These are phyloP conservation scores for Litchi chinensis DNA, from an alignment of 345 rosid species.

Conservation along the genomic window DNA sequence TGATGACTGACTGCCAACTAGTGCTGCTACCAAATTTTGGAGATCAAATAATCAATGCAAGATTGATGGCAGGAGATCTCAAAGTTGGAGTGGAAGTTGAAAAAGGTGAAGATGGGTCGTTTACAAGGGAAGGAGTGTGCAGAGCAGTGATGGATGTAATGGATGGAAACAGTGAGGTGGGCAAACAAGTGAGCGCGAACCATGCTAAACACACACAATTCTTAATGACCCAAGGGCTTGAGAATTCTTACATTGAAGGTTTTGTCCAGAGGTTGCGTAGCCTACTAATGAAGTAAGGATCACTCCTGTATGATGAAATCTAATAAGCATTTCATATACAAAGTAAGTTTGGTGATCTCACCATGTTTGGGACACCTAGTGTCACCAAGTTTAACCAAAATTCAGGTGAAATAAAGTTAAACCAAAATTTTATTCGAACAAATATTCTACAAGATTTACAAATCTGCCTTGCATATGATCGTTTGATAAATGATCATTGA, in stretches of 20 bases:
- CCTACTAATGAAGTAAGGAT: background rate
- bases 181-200: slow-evolving; percentile 26
- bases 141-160: slow-evolving; percentile 32
- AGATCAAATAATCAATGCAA: slow-evolving; percentile 43
- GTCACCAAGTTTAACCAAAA: no score
- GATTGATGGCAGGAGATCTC: slow-evolving; percentile 34
- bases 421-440: background rate
- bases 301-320: background rate
- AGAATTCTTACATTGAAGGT: slow-evolving; percentile 25
- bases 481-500: slow-evolving; percentile 13
- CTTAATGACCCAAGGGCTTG: slow-evolving; percentile 26
- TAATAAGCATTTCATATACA: no score
- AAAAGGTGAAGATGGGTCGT: slow-evolving; percentile 36
- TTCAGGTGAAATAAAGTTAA: background rate
- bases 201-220: slow-evolving; percentile 33
- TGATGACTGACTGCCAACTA: slow-evolving; percentile 34
- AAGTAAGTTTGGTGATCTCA: no score
- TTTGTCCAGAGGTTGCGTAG: slow-evolving; percentile 17
- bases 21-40: slow-evolving; percentile 33
- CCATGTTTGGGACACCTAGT: no score
- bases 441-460: background rate
- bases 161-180: slow-evolving; percentile 34
- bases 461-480: background rate
- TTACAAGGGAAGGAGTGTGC: slow-evolving; percentile 30
- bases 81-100: slow-evolving; percentile 39